phyloP scores from a whole-genome alignment of 1,284 basidiomycete genomes.

The Puccinia polysora region DNA sequence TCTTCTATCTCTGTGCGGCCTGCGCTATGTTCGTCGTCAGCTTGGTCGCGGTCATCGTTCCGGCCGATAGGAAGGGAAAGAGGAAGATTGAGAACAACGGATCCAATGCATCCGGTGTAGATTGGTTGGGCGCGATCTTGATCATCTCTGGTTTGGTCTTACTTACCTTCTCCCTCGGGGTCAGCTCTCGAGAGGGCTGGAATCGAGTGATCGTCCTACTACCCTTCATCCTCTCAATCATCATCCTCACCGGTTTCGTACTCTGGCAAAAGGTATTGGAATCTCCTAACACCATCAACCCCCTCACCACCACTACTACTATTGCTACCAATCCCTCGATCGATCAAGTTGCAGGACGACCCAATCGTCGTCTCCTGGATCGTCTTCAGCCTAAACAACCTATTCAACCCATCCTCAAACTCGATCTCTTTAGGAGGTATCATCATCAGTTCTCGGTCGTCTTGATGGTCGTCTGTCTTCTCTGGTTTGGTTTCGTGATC shows the following conservation, averaged over 20 bases:
- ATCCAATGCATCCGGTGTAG: too few species aligned
- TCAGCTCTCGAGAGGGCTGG: constrained; percentile 29
- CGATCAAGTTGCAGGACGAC: too few species aligned
- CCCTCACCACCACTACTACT: too few species aligned
- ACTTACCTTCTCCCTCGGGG: constrained; percentile 1
- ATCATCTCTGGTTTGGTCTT: constrained; percentile 14
- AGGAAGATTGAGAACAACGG: not conserved
- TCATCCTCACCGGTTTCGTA: constrained; percentile 24
- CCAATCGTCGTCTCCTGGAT: too few species aligned
- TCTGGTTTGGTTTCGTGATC: constrained; percentile 29
- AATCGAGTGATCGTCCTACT: not conserved
- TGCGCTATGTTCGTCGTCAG: not conserved
- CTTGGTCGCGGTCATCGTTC: constrained; percentile 6
- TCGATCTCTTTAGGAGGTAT: constrained; percentile 24
- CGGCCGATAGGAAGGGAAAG: constrained; percentile 1
- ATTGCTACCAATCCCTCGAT: too few species aligned
- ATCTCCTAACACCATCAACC: not conserved
- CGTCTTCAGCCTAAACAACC: too few species aligned
- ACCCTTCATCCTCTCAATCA: not conserved
- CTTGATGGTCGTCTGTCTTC: constrained; percentile 10
- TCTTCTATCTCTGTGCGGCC: constrained; percentile 33
- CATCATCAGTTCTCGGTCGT: constrained; percentile 22
- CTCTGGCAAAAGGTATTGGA: constrained; percentile 23
- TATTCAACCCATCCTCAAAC: constrained; percentile 18
- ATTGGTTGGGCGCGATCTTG: constrained; percentile 27